Conservation (phyloP, 306 rosid species). For the Delonix regia region DNA sequence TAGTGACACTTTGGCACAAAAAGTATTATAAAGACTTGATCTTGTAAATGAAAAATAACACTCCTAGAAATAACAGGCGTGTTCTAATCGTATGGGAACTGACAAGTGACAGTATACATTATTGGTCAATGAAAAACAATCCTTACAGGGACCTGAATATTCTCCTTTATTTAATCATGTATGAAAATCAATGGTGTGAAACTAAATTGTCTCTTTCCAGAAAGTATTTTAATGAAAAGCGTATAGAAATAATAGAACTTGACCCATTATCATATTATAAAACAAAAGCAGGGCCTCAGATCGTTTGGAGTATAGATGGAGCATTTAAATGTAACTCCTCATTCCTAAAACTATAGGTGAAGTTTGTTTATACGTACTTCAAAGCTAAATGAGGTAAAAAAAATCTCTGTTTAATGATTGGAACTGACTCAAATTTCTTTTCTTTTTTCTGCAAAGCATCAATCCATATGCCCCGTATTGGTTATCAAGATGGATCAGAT, state of each 20-base stretch:
- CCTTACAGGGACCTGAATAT: background rate
- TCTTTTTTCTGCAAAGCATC: constrained; percentile 58
- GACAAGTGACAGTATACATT: background rate
- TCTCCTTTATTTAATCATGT: background rate
- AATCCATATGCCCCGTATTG: constrained; percentile 95
- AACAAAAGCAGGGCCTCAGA: background rate
- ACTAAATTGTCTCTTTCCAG: background rate
- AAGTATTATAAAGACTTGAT: background rate
- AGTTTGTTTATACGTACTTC: constrained; percentile 16
- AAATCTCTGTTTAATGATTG: background rate
- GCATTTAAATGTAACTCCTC: background rate
- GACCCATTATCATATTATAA: background rate
- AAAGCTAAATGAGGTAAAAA: background rate
- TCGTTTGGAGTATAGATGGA: background rate
- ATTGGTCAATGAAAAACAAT: background rate
- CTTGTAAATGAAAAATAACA: background rate
- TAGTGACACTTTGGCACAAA: background rate
- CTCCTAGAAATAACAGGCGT: background rate
- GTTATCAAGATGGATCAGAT: constrained; percentile 91
- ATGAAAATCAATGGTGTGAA: background rate
- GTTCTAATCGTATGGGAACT: background rate
- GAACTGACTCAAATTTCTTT: background rate
- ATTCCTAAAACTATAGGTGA: background rate
- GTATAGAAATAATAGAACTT: background rate
- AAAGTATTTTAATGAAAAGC: constrained; percentile 18